Evolutionary conservation across 2,329 filamentous ascomycete genomes (phyloP), one percentile per base, ranked within the genome.

Genomic region (Aspergillus tubingensis): DNA sequence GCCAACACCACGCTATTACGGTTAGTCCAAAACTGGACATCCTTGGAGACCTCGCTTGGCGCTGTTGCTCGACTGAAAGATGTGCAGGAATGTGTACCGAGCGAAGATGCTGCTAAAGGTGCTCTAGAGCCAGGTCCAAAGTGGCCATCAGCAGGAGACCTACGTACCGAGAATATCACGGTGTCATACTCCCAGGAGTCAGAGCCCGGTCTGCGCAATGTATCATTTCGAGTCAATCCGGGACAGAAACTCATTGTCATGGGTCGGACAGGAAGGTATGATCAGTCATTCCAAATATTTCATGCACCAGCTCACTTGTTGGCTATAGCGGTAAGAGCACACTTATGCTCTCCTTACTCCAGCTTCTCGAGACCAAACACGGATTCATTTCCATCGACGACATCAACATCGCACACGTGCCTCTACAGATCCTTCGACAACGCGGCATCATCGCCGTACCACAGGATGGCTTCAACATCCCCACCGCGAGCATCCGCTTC

Each of bases 31-130:
- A 75, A 72, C n/a, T 86, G 82, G 82, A 83, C 82, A 0, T 71
- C 75, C 19, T 70, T 86, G 3, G 84, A 86, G 64, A 85, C 82
- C 0, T 79, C 79, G 8, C 75, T 86, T 25, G 83, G 83, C n/a
- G 82, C 82, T 6, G 75, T 86, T 17, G 36, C 62, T 11, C 36
- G 57, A 30, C 13, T 58, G 1, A 39, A 48, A 2, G 38, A 32
- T 3, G 47, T 49, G 15, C 6, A 36, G 52, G 25, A 49, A 32
- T 11, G 4, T 5, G 32, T 11, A 2, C 30, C 23, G 4, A n/a
- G 4, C 5, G 11, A 41, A 2, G 11, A 39, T 5, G 10, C 5
- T 0, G 2, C 17, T 5, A 41, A 1, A 8, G 50, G 38, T 8
- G 6, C 32, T 17, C 5, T 41, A 23, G 51, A 54, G 7, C 36